Evolutionary conservation across 306 rosid genomes (phyloP), one percentile per base, ranked within the genome.

Genomic region (Cyamopsis tetragonoloba): DNA sequence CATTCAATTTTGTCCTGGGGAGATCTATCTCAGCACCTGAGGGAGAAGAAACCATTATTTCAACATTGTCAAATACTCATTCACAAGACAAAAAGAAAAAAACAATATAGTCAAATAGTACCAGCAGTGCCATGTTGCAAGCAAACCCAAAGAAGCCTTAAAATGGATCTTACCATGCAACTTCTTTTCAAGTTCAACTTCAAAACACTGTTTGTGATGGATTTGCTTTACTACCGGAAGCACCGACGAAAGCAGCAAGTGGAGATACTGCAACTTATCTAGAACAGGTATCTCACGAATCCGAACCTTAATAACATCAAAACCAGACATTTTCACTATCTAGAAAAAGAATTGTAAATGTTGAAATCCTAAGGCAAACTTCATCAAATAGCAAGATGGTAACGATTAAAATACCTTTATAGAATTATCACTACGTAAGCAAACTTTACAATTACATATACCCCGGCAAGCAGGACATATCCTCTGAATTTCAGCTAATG

Each of bases 381-480:
- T 70, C 55, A 47, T 43, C 34, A 79, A 22, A 67, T 12, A 2
- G 4, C 39, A 62, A 13, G 11, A 11, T n/a, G 2, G 17, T 28
- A 73, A 8, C 24, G 13, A 31, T 51, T 3, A 77, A 62, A 73
- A 48, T 82, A 93, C 96, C 97, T 93, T 93, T 28, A 93, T 76
- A 44, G 95, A 82, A 76, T 93, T 93, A 81, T 89, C 97, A 66
- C 79, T 75, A 18, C 90, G 96, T 42, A 93, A 77, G 72, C 99
- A 93, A 73, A 70, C 80, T 82, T 73, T 90, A 81, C 97, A 95
- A 74, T 82, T 90, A 74, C 97, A 95, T 62, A 78, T 83, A 71
- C 99, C 97, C 55, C 88, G 80, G 68, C 97, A 95, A 42, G 99
- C 96, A 54, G 99, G 99, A 66, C 97, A 95, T 22, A 54, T 68